Evolutionary conservation across 352 stramenopile species (phyloP), one percentile per base, ranked within the genome.

Genomic region (Phytophthora rubi): DNA sequence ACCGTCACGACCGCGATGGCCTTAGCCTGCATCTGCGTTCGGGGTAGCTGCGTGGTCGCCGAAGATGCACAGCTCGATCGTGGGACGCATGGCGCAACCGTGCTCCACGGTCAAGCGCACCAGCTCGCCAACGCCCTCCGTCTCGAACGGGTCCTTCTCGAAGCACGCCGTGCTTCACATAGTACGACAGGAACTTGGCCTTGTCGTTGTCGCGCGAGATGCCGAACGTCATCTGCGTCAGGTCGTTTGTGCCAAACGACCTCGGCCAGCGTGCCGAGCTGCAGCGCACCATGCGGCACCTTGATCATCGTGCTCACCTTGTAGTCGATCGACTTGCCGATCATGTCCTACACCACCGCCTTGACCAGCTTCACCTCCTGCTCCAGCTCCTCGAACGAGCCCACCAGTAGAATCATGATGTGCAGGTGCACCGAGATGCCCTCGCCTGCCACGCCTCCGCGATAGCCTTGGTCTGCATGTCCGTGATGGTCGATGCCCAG

Each of bases 391-490:
- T 74, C 49, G 49, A 74, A 62, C 39, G 67, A 70, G 28, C 67
- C 67, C 18, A 65, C 60, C 55, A 74, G 23, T 37, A 61, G 61
- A 35, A 73, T 60, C 49, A 65, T 65, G 56, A 68, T 73, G 59
- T 73, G 65, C 45, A 53, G 59, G 35, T 74, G 49, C 67, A 74
- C 60, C 48, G 60, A 62, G 54, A 74, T 70, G 39, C 55, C 67
- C 48, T 74, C 60, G 7, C 55, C 56, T 26, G 23, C 57, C 58
- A 72, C 58, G 1, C 67, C 60, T 69, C 60, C 33, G 67, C 67
- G 54, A 74, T 74, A 48, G 67, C 67, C 61, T 74, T 74, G 7
- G 67, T 61, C 61, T 75, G 67, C 55, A 70, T 75, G 49, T 75
- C 56, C 49, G 61, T 75, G 61, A 70, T 75, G 23, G 61, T 55